Evolutionary conservation across 768 basidiomycete species (phyloP), one percentile per base, ranked within the genome.

Genomic region (Punctularia strigosozonata): DNA sequence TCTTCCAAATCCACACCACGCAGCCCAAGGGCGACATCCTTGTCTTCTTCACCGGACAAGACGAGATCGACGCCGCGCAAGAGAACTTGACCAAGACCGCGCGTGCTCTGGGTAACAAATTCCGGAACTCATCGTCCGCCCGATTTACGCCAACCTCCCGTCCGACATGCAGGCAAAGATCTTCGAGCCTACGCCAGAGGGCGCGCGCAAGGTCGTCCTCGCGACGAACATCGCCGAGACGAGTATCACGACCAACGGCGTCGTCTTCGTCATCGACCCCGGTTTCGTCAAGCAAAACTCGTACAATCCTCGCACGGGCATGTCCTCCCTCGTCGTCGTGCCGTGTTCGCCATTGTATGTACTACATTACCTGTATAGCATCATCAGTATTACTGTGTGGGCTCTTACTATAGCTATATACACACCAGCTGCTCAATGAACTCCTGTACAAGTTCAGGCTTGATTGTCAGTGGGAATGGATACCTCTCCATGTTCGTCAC

Each of bases 191-290:
- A 99, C 95, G 4, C 95, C 94, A 1, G 84, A 87, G 39, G 91
- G 91, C 15, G 88, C 95, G 20, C 71, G 95, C 41, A 99, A 99
- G 62, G 92, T 99, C 34, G 95, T 99, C 15, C 68, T 99, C 21
- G 95, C 95, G 3, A 99, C 95, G 17, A 99, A 99, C 54, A 98
- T 99, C 46, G 95, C 95, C n/a, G 95, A 99, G 61, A 99, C 95
- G 4, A 92, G 89, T 5, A 99, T 99, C 56, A 99, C 95, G 6
- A 99, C 99, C 48, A 94, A 98, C 39, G 95, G 95, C 20, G 95
- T 99, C 5, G 94, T 98, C 2, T 99, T 95, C 57, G 95, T 99
- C 28, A 98, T 99, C 47, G 95, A 99, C 56, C 95, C 95, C 3
- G 95, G 95, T 10, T 97, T 98, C 52, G 94, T 98, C 49, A 99